Conservation (phyloP, 192 early-diverging fungal species). For the Coemansia sp. region DNA sequence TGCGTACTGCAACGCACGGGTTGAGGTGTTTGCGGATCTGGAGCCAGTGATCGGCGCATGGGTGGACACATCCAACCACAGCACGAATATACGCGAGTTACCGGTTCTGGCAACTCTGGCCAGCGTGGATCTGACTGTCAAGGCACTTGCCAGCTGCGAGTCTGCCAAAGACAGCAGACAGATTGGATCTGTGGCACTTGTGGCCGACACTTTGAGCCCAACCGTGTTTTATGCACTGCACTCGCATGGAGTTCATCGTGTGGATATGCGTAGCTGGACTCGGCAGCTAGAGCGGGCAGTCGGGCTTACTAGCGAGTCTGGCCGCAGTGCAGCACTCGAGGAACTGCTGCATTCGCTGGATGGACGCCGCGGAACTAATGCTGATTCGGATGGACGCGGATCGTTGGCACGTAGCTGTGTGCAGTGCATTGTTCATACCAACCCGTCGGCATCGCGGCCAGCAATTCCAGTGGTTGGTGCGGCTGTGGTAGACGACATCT, state of each 20-base stretch:
- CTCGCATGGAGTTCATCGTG: conserved; percentile 63
- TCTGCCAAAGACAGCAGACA: conserved; percentile 5
- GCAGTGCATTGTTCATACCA: conserved; percentile 44
- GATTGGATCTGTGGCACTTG: conserved; percentile 51
- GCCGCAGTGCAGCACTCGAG: conserved; percentile 24
- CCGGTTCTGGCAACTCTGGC: conserved; percentile 59
- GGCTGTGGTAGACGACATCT: conserved; percentile 60
- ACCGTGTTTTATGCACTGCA: conserved; percentile 71
- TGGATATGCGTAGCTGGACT: conserved; percentile 60
- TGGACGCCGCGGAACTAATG: conserved; percentile 6
- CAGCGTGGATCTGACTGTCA: conserved; percentile 51
- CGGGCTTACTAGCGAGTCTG: conserved; percentile 21
- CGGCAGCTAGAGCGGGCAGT: conserved; percentile 31
- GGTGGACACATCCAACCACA: conserved; percentile 11
- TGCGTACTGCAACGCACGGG: conserved; percentile 58
- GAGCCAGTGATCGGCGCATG: conserved; percentile 55
- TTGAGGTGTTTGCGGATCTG: conserved; percentile 64
- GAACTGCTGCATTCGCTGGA: conserved; percentile 22
- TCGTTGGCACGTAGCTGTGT: conserved; percentile 29
- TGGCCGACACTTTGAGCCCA: conserved; percentile 59
- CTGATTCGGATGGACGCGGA: conserved; percentile 5
- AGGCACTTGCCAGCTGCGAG: conserved; percentile 14
- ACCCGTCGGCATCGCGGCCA: conserved; percentile 19
- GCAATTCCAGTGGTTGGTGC: conserved; percentile 58
- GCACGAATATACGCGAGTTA: conserved; percentile 19